Base-by-base conservation (phyloP, 805 yeast genomes). In the Saturnispora galanensis region DNA sequence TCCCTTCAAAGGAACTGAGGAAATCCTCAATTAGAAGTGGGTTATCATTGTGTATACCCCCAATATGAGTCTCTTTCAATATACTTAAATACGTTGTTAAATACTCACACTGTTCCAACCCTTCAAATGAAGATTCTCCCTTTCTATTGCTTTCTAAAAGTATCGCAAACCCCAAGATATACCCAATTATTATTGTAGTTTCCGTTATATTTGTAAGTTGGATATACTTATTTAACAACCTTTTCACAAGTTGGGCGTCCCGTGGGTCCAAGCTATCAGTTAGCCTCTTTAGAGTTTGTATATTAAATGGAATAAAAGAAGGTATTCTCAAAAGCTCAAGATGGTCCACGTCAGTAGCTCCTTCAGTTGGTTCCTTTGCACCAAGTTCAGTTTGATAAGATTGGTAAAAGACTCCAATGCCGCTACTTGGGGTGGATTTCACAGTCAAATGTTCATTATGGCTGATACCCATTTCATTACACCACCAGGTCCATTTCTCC, bases 271-370 rank as follows among this genome's bases (percentile, higher is more conserved):
- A 44, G 2, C 12, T 47, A 39, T 10, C 39, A 30, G 29, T 43
- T 10, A 59, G 28, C 9, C 49, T 47, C 16, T 53, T 46, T 39
- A 64, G 58, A 3, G 55, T 52, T 31, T 61, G 59, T 8, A 72
- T 55, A 39, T 66, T 64, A 15, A 67, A 54, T 0, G 65, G 55
- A 6, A 55, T 39, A 0, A 30, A n/a, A 5, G 51, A 44, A 0
- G 76, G 73, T 1, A 73, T 55, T 39, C 76, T 54, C 42, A 73
- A 42, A 8, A 73, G 49, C 43, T 63, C 70, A 12, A 65, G 41
- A 2, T 51, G 45, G 1, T 47, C 56, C 10, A 12, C 41, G 12
- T 32, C 47, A 17, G 6, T 21, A 1, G 21, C 41, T 10, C 15
- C 7, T 15, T 30, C 38, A 16, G 12, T n/a, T 10, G 13, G 9